A percentile compares a stretch with the other conserved stretches of the same genome.
Evolutionary conservation across 202 grass and related monocot genomes (phyloP).

Genomic region (Carex arenaria): DNA sequence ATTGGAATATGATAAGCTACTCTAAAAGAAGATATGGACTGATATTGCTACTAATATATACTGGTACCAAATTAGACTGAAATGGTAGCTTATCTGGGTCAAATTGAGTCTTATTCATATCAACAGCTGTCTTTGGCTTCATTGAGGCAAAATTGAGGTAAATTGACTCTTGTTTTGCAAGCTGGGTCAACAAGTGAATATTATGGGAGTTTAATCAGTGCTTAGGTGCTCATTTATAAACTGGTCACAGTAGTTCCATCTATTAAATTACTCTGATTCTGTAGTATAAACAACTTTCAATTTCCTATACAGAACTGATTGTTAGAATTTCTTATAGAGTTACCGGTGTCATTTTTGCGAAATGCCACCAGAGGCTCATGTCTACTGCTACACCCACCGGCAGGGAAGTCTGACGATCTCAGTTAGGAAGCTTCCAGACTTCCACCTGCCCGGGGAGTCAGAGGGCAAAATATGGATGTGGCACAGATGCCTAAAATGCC

Average conservation of each 20-base stretch:
- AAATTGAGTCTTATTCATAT: background rate
- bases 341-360: conserved; percentile 70
- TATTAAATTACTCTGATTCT: background rate
- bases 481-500: conserved; percentile 90
- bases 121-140: background rate
- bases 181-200: background rate
- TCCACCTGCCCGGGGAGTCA: conserved; percentile 57
- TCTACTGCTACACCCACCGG: conserved; percentile 94
- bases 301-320: background rate
- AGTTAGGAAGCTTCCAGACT: conserved; percentile 61
- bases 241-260: background rate
- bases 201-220: background rate
- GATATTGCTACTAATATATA: too few relatives aligned
- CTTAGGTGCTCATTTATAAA: background rate
- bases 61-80: background rate
- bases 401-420: conserved; percentile 96
- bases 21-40: background rate
- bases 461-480: conserved; percentile 99
- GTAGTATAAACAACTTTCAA: background rate
- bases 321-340: conserved; percentile 40
- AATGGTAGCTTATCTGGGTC: background rate
- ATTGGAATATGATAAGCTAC: background rate
- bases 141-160: background rate
- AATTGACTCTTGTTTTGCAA: background rate
- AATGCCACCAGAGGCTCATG: conserved; percentile 86